Conservation (phyloP, 352 stramenopile genomes). For the Detonula confervacea region DNA sequence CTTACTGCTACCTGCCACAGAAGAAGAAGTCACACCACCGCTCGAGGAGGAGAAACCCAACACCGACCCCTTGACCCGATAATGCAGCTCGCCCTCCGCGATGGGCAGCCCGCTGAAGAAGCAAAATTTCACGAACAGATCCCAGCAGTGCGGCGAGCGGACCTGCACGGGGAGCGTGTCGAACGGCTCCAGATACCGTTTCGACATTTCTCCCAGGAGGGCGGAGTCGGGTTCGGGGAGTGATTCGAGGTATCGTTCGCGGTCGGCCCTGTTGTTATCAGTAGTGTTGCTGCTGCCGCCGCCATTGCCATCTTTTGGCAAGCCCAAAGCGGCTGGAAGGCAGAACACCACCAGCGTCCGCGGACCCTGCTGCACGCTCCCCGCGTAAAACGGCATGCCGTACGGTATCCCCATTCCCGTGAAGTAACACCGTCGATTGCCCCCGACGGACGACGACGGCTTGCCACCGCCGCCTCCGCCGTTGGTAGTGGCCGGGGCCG, state of each 20-base stretch:
- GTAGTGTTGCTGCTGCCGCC: too few relatives aligned
- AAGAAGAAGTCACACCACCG: too few relatives aligned
- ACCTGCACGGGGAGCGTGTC: slow-evolving; percentile 77
- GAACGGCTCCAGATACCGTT: slow-evolving; percentile 67
- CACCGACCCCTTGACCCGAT: slow-evolving; percentile 71
- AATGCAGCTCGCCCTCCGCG: slow-evolving; percentile 82
- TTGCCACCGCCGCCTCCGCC: neutral
- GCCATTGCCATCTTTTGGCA: slow-evolving; percentile 52
- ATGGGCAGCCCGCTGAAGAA: slow-evolving; percentile 84
- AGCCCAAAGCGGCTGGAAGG: slow-evolving; percentile 66
- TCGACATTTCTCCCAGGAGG: slow-evolving; percentile 70
- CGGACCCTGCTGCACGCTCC: slow-evolving; percentile 75
- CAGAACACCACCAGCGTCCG: slow-evolving; percentile 86
- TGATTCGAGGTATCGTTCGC: slow-evolving; percentile 39
- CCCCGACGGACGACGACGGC: slow-evolving; percentile 32
- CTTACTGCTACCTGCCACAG: too few relatives aligned
- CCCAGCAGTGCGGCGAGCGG: slow-evolving; percentile 62
- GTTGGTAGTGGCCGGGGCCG: neutral
- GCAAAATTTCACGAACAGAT: slow-evolving; percentile 81
- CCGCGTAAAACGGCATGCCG: slow-evolving; percentile 76
- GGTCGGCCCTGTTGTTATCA: slow-evolving; percentile 16
- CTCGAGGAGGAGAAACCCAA: slow-evolving; percentile 17
- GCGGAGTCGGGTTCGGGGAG: slow-evolving; percentile 57
- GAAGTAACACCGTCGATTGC: slow-evolving; percentile 83
- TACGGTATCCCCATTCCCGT: slow-evolving; percentile 69